These are phyloP conservation scores for Podosphaera fusca DNA, from an alignment of 2,329 filamentous ascomycete species.

Conservation along the genomic window DNA sequence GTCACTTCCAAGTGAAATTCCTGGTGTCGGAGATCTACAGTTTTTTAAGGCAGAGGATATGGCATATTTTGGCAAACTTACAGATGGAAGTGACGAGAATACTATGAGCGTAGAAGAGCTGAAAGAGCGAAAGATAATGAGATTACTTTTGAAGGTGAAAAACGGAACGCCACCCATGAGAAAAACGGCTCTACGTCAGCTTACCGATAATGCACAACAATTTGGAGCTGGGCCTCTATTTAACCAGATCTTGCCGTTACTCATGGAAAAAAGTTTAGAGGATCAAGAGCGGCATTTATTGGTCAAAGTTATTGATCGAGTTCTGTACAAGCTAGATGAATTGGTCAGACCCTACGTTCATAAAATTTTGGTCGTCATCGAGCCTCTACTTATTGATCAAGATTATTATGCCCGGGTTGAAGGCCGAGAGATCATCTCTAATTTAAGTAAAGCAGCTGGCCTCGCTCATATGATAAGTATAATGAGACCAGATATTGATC, in stretches of 20 bases:
- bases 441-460: slow-evolving; percentile 87
- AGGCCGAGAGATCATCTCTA: slow-evolving; percentile 95
- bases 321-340: slow-evolving; percentile 95
- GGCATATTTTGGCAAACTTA: slow-evolving; percentile 94
- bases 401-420: slow-evolving; percentile 98
- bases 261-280: slow-evolving; percentile 96
- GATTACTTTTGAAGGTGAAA: slow-evolving; percentile 90
- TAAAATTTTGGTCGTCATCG: slow-evolving; percentile 96
- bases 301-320: slow-evolving; percentile 96
- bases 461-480: slow-evolving; percentile 98
- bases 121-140: slow-evolving; percentile 97
- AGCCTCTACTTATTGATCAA: slow-evolving; percentile 95
- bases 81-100: slow-evolving; percentile 83
- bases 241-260: slow-evolving; percentile 84
- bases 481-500: slow-evolving; percentile 96
- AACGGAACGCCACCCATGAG: slow-evolving; percentile 97
- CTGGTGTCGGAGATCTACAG: slow-evolving; percentile 82
- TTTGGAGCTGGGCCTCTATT: slow-evolving; percentile 89
- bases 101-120: slow-evolving; percentile 79
- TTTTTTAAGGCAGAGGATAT: slow-evolving; percentile 99
- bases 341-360: slow-evolving; percentile 90
- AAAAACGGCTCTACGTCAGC: slow-evolving; percentile 88
- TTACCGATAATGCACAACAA: slow-evolving; percentile 90
- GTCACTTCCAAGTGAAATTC: slow-evolving; percentile 83
- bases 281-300: slow-evolving; percentile 95